Base-by-base conservation (phyloP, 331 rosid species). In the Spiraea crenata region DNA sequence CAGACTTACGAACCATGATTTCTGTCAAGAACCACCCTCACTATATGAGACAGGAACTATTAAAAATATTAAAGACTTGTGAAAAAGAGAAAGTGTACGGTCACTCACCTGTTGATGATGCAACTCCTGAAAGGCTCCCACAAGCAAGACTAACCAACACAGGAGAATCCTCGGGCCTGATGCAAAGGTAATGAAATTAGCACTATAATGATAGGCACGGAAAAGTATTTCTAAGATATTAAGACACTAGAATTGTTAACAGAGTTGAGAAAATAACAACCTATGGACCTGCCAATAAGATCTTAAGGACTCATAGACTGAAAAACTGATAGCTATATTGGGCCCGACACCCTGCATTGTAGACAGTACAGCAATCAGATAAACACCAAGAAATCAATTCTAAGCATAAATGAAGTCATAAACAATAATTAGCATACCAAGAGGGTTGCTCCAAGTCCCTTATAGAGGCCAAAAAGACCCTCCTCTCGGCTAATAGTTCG, bases 91-190 rank as follows among this genome's bases (percentile, higher is more conserved):
- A 74, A 34, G 25, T 80, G 57, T 65, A 65, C 47, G 81, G 79
- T 85, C 78, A 81, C 98, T 87, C 87, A 91, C 99, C 95, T 79
- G 99, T 91, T 71, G 99, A 95, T 58, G 97, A 91, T 59, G 93
- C 96, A 79, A 95, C 85, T 82, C 99, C 99, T 37, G 99, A 91
- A 70, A 95, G 89, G 82, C 99, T 95, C 57, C 99, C 99, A 35
- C 99, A 95, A 37, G 96, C 87, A 76, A 95, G 81, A 81, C 98
- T 95, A 79, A 86, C 88, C 65, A 74, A 77, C 55, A 75, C 80
- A 46, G 90, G 69, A 74, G 97, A 95, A 84, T 95, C 98, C 69
- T 81, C 42, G 8, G 99, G 65, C 82, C 99, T 95, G 82, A 68
- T 63, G 69, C 15, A 31, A 65, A 78, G 40, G 67, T 6, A 41